Conservation (phyloP, 257 asterid genomes). For the Solanum acaule region DNA sequence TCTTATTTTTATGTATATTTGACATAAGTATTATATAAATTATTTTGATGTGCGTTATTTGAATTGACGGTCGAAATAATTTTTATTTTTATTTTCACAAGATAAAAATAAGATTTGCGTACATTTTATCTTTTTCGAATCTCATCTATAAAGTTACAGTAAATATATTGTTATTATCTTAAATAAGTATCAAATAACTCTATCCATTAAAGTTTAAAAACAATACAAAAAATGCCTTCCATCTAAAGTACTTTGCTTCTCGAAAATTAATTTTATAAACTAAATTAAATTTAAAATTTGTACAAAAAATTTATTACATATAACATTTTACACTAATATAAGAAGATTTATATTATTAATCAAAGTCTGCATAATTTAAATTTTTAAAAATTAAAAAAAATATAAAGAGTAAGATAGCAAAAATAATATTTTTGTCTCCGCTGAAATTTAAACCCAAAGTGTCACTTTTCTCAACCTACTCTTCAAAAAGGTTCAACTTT, state of each 20-base stretch:
- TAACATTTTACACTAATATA: too few species aligned
- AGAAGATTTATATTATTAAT: not conserved
- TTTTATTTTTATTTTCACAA: not conserved
- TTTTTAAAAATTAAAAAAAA: not conserved
- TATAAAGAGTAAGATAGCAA: not conserved
- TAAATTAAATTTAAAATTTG: too few species aligned
- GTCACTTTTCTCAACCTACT: constrained; percentile 15
- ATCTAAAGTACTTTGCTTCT: not conserved
- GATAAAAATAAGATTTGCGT: not conserved
- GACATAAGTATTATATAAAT: not conserved
- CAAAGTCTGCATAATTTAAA: too few species aligned
- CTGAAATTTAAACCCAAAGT: not conserved
- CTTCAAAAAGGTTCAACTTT: constrained; percentile 41
- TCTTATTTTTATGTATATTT: not conserved
- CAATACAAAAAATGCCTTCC: not conserved
- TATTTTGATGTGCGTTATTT: not conserved
- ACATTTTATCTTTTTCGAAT: not conserved
- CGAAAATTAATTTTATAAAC: not conserved
- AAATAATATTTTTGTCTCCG: not conserved
- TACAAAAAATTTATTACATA: too few species aligned
- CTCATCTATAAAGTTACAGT: not conserved
- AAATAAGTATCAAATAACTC: not conserved
- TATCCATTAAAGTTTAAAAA: not conserved
- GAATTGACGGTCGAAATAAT: not conserved
- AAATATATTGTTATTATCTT: not conserved